A percentile compares a stretch with the other conserved stretches of the same genome.
Evolutionary conservation across 371 early-diverging fungal species (phyloP).

Genomic region (Mortierella sp.): DNA sequence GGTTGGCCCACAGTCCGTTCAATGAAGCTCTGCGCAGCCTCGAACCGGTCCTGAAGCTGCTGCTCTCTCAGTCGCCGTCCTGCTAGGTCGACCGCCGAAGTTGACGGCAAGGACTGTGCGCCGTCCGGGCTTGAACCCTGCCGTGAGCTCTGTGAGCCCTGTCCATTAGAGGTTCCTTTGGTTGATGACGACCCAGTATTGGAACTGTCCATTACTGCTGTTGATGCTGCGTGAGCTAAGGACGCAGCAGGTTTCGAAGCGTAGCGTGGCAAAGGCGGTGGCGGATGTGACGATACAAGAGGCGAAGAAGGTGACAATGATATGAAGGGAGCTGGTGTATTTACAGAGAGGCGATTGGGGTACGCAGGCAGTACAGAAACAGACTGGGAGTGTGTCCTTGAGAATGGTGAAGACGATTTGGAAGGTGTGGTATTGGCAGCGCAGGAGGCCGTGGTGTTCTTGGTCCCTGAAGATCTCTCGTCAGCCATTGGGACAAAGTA

Average conservation of each 20-base stretch:
- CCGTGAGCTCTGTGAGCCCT: background rate
- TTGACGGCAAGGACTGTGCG: conserved; percentile 6
- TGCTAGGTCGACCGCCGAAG: conserved; percentile 43
- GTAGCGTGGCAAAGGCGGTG: conserved; percentile 19
- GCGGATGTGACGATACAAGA: conserved; percentile 11
- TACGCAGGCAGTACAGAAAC: conserved; percentile 29
- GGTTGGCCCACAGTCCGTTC: conserved; percentile 60
- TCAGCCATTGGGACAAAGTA: conserved; percentile 8
- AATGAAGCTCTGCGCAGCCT: conserved; percentile 63
- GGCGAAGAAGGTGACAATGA: conserved; percentile 2
- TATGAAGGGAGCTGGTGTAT: conserved; percentile 10
- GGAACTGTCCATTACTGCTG: background rate
- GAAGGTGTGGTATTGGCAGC: conserved; percentile 23
- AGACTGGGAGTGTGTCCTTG: conserved; percentile 40
- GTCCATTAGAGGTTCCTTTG: too few relatives aligned
- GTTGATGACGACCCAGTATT: too few relatives aligned
- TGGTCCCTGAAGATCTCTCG: conserved; percentile 10
- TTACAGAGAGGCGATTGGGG: conserved; percentile 5
- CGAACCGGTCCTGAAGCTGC: conserved; percentile 60
- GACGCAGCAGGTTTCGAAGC: conserved; percentile 16
- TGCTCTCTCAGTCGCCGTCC: conserved; percentile 59
- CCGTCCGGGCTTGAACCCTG: background rate
- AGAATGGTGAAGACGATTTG: too few relatives aligned
- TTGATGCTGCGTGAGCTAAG: background rate
- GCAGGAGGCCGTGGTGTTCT: background rate